phyloP scores from a whole-genome alignment of 2,329 filamentous ascomycete species.

The Podosphaera xanthii region DNA sequence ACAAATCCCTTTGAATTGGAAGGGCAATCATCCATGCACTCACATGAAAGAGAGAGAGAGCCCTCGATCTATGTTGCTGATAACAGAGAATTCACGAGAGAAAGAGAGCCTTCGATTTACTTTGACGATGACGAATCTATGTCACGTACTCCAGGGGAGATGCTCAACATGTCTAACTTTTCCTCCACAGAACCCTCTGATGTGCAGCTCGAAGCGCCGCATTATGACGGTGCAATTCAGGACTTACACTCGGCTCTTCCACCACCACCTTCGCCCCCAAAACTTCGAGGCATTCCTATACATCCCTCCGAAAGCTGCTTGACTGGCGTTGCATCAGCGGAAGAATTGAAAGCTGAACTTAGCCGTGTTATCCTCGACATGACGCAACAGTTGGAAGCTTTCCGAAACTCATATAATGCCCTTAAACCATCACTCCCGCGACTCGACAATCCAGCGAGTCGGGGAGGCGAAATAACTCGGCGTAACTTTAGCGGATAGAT shows the following conservation, averaged over 20 bases:
- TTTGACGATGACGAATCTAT: neutral
- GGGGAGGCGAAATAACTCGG: neutral
- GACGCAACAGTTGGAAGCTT: neutral
- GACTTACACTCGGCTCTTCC: neutral
- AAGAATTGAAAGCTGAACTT: neutral
- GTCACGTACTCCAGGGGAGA: constrained; percentile 2
- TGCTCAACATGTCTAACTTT: constrained; percentile 14
- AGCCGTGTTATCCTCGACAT: neutral
- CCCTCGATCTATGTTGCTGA: constrained; percentile 27
- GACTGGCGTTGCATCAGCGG: neutral
- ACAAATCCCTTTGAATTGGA: constrained; percentile 40
- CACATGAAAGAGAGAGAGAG: constrained; percentile 12
- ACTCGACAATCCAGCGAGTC: neutral
- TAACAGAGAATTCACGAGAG: neutral
- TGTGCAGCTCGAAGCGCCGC: neutral
- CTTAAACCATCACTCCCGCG: neutral
- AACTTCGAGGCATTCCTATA: neutral
- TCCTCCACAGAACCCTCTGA: constrained; percentile 10
- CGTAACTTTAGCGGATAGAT: neutral
- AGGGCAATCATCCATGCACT: constrained; percentile 34
- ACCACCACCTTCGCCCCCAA: neutral
- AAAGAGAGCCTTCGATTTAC: neutral
- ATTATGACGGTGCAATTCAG: neutral
- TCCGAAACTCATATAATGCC: neutral
- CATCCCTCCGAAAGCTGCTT: neutral